These are phyloP conservation scores for Talaromyces piceae DNA, from an alignment of 2,329 filamentous ascomycete genomes.

Conservation along the genomic window DNA sequence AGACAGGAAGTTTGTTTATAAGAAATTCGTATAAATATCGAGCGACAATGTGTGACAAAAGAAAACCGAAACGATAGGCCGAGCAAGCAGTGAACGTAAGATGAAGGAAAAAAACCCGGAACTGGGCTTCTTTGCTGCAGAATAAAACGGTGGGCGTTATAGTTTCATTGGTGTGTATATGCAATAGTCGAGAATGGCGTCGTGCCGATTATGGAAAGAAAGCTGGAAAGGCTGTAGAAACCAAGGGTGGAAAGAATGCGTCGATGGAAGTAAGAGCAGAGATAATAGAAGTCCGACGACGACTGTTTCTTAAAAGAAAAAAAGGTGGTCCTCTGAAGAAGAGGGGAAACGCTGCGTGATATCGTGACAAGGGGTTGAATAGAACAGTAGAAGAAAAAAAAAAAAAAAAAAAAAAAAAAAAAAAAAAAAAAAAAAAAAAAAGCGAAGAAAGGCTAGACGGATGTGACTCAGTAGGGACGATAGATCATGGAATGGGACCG, in stretches of 20 bases:
- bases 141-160: slow-evolving; percentile 33
- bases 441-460: slow-evolving; percentile 18
- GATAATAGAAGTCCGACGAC: slow-evolving; percentile 8
- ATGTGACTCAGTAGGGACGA: slow-evolving; percentile 23
- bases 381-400: slow-evolving; percentile 1
- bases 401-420: slow-evolving; percentile 13
- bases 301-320: background rate
- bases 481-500: slow-evolving; percentile 11
- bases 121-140: slow-evolving; percentile 23
- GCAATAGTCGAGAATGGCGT: slow-evolving; percentile 9
- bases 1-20: slow-evolving; percentile 14
- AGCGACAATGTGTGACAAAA: slow-evolving; percentile 22
- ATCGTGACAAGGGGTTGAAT: slow-evolving; percentile 24
- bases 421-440: slow-evolving; percentile 15
- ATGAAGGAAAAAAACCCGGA: slow-evolving; percentile 19
- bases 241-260: slow-evolving; percentile 6
- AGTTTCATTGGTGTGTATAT: slow-evolving; percentile 31
- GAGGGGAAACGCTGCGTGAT: slow-evolving; percentile 29
- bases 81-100: slow-evolving; percentile 20
- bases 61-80: slow-evolving; percentile 18
- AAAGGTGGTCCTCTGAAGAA: slow-evolving; percentile 1
- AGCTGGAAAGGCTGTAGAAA: slow-evolving; percentile 3
- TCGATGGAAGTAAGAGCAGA: slow-evolving; percentile 11
- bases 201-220: slow-evolving; percentile 18
- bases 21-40: slow-evolving; percentile 23